Base-by-base conservation (phyloP, 1,284 basidiomycete genomes). In the Sanguinoderma infundibulare region DNA sequence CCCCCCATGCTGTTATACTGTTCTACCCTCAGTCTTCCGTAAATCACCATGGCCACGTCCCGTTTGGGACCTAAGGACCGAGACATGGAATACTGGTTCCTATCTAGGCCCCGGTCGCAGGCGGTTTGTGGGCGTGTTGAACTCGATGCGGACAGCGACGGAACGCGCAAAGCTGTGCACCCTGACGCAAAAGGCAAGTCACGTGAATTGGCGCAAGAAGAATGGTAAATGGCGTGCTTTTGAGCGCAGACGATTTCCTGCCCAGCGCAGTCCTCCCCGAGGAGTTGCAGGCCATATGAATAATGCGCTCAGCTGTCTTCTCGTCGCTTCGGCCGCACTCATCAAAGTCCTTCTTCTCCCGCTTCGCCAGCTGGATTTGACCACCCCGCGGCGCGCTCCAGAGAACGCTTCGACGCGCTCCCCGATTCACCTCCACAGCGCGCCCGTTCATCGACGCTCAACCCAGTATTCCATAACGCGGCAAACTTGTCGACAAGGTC, bases 171-270 rank as follows among this genome's bases (percentile, higher is more conserved):
- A 34, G 49, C 47, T 50, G 47, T 51, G 49, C 49, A 51, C 32
- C 12, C 20, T 34, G 42, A 47, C 53, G 24, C 2, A 55, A 52
- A 51, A 51, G 47, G 53, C 28, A 53, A 28, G 55, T 65, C 66
- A 67, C 66, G 66, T 67, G 66, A 15, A 5, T n/a, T 61, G 20
- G 60, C 66, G 66, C 61, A 60, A 67, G 54, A 38, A 62, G 57
- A 59, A 63, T 55, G 20, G 40, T 46, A 34, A 53, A 65, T 67
- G 51, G 57, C 66, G 66, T 67, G 63, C 65, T 67, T 59, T 44
- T 67, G 63, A 65, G 63, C 61, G 52, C 50, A 53, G 6, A 60
- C 60, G 61, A 53, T 47, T 52, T 58, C 59, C 50, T 56, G 17
- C 58, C 28, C 50, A 39, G 22, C 59, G 46, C 58, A n/a, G n/a